Evolutionary conservation across 345 rosid species (phyloP).

Genomic region (Gossypium herbaceum): DNA sequence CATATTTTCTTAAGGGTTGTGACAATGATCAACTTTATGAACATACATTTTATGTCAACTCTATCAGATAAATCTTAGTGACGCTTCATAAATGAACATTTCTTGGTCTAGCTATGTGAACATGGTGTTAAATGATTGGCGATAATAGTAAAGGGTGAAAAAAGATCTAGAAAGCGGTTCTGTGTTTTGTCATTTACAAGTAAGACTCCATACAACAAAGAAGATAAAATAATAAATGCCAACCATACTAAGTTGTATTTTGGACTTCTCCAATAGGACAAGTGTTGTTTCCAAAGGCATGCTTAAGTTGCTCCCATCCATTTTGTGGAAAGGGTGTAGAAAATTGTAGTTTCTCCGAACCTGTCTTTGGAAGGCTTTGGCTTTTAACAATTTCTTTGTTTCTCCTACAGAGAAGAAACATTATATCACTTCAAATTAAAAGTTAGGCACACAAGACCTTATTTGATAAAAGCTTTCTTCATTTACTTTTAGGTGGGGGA

Average conservation of each 20-base stretch:
- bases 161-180: not conserved
- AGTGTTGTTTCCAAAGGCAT: slow-evolving; percentile 58
- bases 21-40: not conserved
- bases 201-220: slow-evolving; percentile 36
- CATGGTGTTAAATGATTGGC: not conserved
- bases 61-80: not conserved
- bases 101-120: not conserved
- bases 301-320: slow-evolving; percentile 45
- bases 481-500: not conserved
- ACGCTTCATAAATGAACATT: not conserved
- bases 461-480: not conserved
- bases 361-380: slow-evolving; percentile 24
- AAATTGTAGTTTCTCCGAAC: slow-evolving; percentile 27
- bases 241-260: slow-evolving; percentile 40
- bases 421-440: not conserved
- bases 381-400: slow-evolving; percentile 17
- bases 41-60: not conserved
- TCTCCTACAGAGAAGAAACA: slow-evolving; percentile 7
- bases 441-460: not conserved
- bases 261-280: slow-evolving; percentile 61
- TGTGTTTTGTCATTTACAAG: slow-evolving; percentile 43
- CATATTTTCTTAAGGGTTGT: not conserved
- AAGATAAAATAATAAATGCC: slow-evolving; percentile 18
- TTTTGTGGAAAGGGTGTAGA: slow-evolving; percentile 33
- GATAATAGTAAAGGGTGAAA: not conserved